A percentile compares a stretch with the other conserved stretches of the same genome.
Conservation (phyloP, 2,329 filamentous ascomycete genomes). For the Bipolaris bicolor region DNA sequence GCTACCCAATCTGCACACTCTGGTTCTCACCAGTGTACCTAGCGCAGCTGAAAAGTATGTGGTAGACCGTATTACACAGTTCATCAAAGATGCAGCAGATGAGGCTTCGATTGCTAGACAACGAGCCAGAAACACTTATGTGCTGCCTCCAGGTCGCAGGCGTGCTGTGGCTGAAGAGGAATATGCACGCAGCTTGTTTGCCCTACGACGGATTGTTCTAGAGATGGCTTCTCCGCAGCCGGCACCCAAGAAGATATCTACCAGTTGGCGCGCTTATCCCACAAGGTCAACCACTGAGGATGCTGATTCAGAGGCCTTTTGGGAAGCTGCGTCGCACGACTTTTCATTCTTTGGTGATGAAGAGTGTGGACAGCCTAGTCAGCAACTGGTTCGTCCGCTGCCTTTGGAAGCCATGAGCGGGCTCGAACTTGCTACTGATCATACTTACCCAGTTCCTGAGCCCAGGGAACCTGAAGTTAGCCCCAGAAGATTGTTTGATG, state of each 20-base stretch:
- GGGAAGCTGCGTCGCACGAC: constrained; percentile 64
- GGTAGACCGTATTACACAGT: constrained; percentile 54
- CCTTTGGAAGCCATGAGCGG: constrained; percentile 56
- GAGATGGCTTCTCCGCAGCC: constrained; percentile 50
- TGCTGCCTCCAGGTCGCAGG: constrained; percentile 62
- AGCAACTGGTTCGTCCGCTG: constrained; percentile 53
- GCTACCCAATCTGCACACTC: constrained; percentile 60
- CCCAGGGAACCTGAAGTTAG: constrained; percentile 5
- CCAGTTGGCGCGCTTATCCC: constrained; percentile 53
- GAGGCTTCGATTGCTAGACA: constrained; percentile 60
- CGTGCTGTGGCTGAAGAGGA: constrained; percentile 57
- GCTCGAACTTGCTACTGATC: constrained; percentile 41
- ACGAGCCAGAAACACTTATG: constrained; percentile 63
- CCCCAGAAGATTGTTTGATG: constrained; percentile 49
- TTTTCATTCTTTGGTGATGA: constrained; percentile 67
- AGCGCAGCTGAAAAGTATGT: constrained; percentile 50
- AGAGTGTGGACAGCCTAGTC: constrained; percentile 59
- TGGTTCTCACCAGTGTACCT: constrained; percentile 65
- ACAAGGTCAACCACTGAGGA: constrained; percentile 65
- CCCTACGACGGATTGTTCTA: constrained; percentile 61
- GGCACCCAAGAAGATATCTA: constrained; percentile 46
- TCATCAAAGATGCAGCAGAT: constrained; percentile 63
- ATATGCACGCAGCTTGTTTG: constrained; percentile 60
- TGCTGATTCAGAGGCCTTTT: constrained; percentile 63
- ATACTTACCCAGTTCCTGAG: constrained; percentile 16